Base-by-base conservation (phyloP, 2,329 filamentous ascomycete species). In the Aphanocladium album region DNA sequence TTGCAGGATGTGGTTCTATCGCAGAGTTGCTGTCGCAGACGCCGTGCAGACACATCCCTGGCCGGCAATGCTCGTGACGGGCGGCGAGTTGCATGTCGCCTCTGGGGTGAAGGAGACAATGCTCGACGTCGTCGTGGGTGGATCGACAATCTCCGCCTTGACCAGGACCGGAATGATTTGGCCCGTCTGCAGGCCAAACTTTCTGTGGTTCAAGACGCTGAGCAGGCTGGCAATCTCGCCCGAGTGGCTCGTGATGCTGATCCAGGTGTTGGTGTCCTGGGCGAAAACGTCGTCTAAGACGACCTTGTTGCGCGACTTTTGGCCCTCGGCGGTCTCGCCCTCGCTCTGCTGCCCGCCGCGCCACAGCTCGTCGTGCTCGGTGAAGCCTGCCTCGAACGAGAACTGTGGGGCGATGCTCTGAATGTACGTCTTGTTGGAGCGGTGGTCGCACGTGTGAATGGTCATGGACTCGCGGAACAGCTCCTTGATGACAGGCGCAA, bases 151-250 rank as follows among this genome's bases (percentile, higher is more conserved):
- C 49, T 62, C 60, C 5, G 60, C 60, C 33, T 68, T 52, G 51
- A 90, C 82, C 1, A 90, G 77, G 2, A 88, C 85, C 0, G 88
- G 87, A 30, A 90, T 87, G 8, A 88, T 81, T 61, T 85, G 82
- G 9, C 88, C 88, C 0, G 88, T 91, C n/a, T 76, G 77, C 14
- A 90, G 75, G 2, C 75, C 71, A 69, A 90, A 90, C 2, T 73
- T 64, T n/a, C 81, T 79, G 67, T 90, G 88, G 55, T 81, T 80
- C 4, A 89, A 72, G 0, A 84, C 84, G 56, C 75, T 67, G 3
- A 87, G 76, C 25, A 85, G 72, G 58, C 74, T 77, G 12, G 67
- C 68, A 65, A 86, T 85, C 67, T 83, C 79, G 6, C 85, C 85
- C 21, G 79, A 82, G 71, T 88, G 85, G 57, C 78, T 83, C 1